Base-by-base conservation (phyloP, 163 green algal genomes). In the Chlorella variabilis region DNA sequence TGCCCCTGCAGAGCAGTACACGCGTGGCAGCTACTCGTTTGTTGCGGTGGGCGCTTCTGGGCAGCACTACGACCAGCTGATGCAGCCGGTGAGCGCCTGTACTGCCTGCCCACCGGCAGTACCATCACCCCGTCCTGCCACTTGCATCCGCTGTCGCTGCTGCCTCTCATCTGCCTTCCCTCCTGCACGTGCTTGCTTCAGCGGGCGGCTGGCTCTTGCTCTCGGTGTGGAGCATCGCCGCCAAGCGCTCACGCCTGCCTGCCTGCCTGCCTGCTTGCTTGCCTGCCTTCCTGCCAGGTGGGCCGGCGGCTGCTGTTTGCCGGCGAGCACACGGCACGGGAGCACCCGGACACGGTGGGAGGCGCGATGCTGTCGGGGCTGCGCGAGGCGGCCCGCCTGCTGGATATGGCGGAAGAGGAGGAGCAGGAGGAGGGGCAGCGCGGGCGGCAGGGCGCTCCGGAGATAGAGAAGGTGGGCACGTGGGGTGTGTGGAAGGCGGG, bases 261-360 rank as follows among this genome's bases (percentile, higher is more conserved):
- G 15, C 7, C 4, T 25, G 2, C 29, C 9, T 29, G 31, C 62
- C n/a, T n/a, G 58, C 6, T 3, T 58, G 31, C 1, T 38, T 13
- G 15, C 7, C 4, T 25, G 2, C 29, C 9, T 29, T 8, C 62
- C 3, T n/a, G 36, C 49, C 73, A 80, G 73, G 56, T 89, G 27
- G 51, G 78, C 34, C 71, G 83, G 51, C 74, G 85, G 5, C 34
- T 93, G n/a, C 80, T 92, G 20, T 94, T 92, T 81, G 90, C 86
- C 31, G 89, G 93, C 25, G 93, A 97, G 86, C 92, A 96, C 86
- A 97, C 93, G 33, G 62, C 51, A 2, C 45, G 71, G 81, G 91
- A 97, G 85, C 94, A 98, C 83, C 94, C 93, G 8, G 95, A 98
- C 84, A 98, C 95, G 0, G 94, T 98, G 34, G 94, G 94, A 48